These are phyloP conservation scores for Schizochytrium sp. DNA, from an alignment of 108 stramenopile species.

Conservation along the genomic window DNA sequence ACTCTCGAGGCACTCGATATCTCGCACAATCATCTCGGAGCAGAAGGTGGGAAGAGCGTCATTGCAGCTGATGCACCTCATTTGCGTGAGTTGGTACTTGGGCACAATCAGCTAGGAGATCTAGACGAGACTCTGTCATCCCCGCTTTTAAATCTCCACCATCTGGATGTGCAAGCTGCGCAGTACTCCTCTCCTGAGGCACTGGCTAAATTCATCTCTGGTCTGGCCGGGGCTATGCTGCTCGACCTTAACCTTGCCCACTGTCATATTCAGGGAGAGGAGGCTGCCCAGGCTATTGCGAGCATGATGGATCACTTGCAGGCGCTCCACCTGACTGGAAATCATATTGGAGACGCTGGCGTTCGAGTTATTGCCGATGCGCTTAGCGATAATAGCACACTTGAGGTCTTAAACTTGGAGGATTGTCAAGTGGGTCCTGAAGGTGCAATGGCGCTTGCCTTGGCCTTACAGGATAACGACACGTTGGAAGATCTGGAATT, in stretches of 20 bases:
- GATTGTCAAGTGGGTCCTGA: not conserved
- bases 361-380: not conserved
- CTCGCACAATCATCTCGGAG: constrained; percentile 21
- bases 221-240: not conserved
- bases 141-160: not conserved
- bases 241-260: not conserved
- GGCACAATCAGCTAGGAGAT: not conserved
- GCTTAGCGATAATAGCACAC: not conserved
- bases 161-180: not conserved
- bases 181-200: not conserved
- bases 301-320: not conserved
- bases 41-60: not conserved
- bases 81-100: constrained; percentile 22
- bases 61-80: not conserved
- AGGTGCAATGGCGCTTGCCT: not conserved
- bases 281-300: not conserved
- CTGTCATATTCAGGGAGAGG: not conserved
- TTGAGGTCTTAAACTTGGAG: not conserved
- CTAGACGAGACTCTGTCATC: constrained; percentile 5
- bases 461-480: not conserved
- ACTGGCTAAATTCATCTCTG: not conserved
- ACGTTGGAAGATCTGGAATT: not conserved
- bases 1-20: not conserved
- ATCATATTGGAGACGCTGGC: not conserved
- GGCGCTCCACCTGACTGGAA: constrained; percentile 4